These are phyloP conservation scores for Cicer pinnatifidum DNA, from an alignment of 306 rosid genomes.

Conservation along the genomic window DNA sequence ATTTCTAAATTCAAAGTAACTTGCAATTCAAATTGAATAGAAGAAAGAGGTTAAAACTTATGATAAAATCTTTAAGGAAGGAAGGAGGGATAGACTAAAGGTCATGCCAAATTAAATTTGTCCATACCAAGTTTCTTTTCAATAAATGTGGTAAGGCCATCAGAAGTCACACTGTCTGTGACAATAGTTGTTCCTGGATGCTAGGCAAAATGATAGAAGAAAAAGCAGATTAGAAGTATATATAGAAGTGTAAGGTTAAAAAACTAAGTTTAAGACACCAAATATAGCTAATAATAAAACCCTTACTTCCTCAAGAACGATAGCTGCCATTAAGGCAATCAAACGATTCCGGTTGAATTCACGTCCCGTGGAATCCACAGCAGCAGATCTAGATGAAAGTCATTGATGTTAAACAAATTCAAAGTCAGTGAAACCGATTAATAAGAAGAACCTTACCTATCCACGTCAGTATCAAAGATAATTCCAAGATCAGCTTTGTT, in stretches of 20 bases:
- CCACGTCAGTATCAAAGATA: slow-evolving; percentile 96
- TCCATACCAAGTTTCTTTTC: slow-evolving; percentile 88
- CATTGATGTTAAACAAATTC: slow-evolving; percentile 14
- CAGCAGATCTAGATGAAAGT: slow-evolving; percentile 82
- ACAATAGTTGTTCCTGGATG: slow-evolving; percentile 96
- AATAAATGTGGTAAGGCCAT: slow-evolving; percentile 88
- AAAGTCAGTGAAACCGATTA: slow-evolving; percentile 36
- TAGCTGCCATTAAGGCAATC: slow-evolving; percentile 95
- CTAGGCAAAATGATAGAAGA: slow-evolving; percentile 49
- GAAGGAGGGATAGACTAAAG: slow-evolving; percentile 17
- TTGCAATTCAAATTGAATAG: slow-evolving; percentile 19
- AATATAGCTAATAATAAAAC: slow-evolving; percentile 35
- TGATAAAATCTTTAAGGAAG: slow-evolving; percentile 22
- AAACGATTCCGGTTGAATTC: slow-evolving; percentile 91
- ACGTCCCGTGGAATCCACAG: slow-evolving; percentile 83
- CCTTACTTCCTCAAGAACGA: slow-evolving; percentile 90
- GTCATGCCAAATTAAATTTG: slow-evolving; percentile 36
- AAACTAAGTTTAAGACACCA: slow-evolving; percentile 11
- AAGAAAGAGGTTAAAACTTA: slow-evolving; percentile 15
- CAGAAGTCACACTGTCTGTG: slow-evolving; percentile 98
- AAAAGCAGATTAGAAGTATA: slow-evolving; percentile 30
- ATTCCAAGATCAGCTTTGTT: slow-evolving; percentile 96
- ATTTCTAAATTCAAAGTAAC: neutral
- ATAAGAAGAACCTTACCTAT: slow-evolving; percentile 59
- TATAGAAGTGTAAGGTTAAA: slow-evolving; percentile 16